A percentile compares a stretch with the other conserved stretches of the same genome.
phyloP scores from a whole-genome alignment of 345 rosid species.

The Euphorbia peplus region DNA sequence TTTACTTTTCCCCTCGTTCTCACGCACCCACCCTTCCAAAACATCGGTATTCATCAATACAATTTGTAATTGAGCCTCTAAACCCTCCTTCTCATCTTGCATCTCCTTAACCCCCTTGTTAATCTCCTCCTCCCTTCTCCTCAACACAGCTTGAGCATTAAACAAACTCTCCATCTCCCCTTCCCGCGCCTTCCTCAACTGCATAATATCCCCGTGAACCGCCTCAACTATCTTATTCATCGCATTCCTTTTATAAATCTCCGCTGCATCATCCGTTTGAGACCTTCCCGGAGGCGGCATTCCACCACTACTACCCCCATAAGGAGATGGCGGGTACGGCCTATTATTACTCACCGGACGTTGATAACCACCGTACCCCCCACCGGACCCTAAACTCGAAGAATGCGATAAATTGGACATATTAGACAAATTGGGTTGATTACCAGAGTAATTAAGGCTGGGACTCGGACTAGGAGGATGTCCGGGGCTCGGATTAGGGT shows the following conservation, averaged over 20 bases:
- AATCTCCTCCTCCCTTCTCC: conserved; percentile 60
- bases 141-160: conserved; percentile 56
- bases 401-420: conserved; percentile 12
- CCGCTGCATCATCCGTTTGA: conserved; percentile 64
- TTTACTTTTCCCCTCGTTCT: conserved; percentile 48
- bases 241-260: conserved; percentile 68
- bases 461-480: conserved; percentile 15
- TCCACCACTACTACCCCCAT: conserved; percentile 24
- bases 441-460: conserved; percentile 18
- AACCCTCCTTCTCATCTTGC: conserved; percentile 65
- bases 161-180: conserved; percentile 77
- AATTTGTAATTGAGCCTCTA: conserved; percentile 82
- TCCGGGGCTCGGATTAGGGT: conserved; percentile 16
- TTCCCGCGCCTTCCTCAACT: conserved; percentile 63
- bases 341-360: conserved; percentile 17
- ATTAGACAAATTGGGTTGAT: conserved; percentile 18
- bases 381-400: conserved; percentile 32
- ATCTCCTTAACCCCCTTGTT: conserved; percentile 60
- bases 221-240: conserved; percentile 67
- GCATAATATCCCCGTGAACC: conserved; percentile 51
- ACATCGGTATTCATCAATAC: conserved; percentile 69
- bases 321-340: conserved; percentile 65
- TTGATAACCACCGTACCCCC: conserved; percentile 11
- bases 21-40: conserved; percentile 64
- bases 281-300: conserved; percentile 1